phyloP scores from a whole-genome alignment of 2,329 filamentous ascomycete genomes.

The Lachnellula subtilissima region DNA sequence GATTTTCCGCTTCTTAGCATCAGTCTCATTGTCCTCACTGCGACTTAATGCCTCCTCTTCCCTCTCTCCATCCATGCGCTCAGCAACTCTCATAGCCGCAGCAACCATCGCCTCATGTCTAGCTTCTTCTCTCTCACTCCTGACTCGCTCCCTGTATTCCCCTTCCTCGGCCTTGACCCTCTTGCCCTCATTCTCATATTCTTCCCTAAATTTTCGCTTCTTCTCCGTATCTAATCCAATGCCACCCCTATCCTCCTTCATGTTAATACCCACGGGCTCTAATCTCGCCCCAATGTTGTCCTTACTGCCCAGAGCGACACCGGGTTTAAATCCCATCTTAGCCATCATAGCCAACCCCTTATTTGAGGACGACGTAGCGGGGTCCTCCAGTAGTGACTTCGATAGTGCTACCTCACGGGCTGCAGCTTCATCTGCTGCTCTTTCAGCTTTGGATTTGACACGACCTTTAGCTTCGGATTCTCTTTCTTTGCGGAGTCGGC shows the following conservation, averaged over 20 bases:
- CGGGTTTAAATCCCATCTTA: slow-evolving; percentile 82
- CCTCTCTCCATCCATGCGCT: slow-evolving; percentile 53
- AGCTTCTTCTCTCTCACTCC: slow-evolving; percentile 64
- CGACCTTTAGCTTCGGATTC: slow-evolving; percentile 64
- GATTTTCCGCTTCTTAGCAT: slow-evolving; percentile 29
- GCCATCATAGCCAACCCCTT: slow-evolving; percentile 97
- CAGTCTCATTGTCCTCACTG: slow-evolving; percentile 18
- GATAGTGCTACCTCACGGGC: slow-evolving; percentile 72
- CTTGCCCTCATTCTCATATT: slow-evolving; percentile 54
- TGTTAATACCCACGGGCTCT: slow-evolving; percentile 70
- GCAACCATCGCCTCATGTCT: slow-evolving; percentile 64
- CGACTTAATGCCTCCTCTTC: slow-evolving; percentile 18
- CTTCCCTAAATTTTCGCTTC: slow-evolving; percentile 69
- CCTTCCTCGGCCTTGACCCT: slow-evolving; percentile 58
- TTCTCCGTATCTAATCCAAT: slow-evolving; percentile 80
- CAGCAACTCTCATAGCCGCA: slow-evolving; percentile 77
- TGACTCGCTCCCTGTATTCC: slow-evolving; percentile 69
- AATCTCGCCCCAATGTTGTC: slow-evolving; percentile 38
- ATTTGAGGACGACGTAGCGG: slow-evolving; percentile 52
- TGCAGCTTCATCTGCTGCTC: slow-evolving; percentile 66
- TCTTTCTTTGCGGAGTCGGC: slow-evolving; percentile 38
- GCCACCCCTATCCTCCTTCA: slow-evolving; percentile 77
- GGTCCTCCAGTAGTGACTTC: slow-evolving; percentile 62
- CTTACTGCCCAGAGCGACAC: slow-evolving; percentile 67
- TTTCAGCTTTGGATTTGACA: slow-evolving; percentile 77